Evolutionary conservation across 2,329 filamentous ascomycete genomes (phyloP).

Genomic region (Emergomyces pasteurianus): DNA sequence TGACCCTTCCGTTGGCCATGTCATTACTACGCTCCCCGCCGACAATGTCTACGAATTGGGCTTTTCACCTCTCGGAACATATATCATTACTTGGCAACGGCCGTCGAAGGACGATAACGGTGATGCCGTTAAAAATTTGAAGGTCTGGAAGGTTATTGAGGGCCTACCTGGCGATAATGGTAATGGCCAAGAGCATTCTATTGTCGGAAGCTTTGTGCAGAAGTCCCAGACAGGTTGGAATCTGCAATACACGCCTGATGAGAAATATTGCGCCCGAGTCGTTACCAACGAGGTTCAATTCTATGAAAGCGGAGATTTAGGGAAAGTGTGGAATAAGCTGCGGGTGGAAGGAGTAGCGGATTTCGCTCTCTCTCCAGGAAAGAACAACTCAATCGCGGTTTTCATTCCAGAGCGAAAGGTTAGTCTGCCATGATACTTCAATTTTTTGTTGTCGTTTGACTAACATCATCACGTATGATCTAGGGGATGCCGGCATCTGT

Average conservation of each 20-base stretch:
- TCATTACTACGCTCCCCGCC: conserved; percentile 63
- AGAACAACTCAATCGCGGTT: conserved; percentile 83
- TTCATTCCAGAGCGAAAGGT: conserved; percentile 96
- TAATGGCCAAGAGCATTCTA: conserved; percentile 51
- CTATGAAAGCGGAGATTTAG: conserved; percentile 76
- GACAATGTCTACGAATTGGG: conserved; percentile 85
- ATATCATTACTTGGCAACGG: conserved; percentile 93
- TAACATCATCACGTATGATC: conserved; percentile 2
- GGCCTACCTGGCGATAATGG: conserved; percentile 40
- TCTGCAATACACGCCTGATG: conserved; percentile 88
- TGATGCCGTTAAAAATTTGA: conserved; percentile 89
- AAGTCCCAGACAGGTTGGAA: conserved; percentile 96
- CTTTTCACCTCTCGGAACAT: conserved; percentile 87
- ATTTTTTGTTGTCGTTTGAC: conserved; percentile 10
- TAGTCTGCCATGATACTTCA: conserved; percentile 16
- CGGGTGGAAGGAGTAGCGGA: conserved; percentile 80
- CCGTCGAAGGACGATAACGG: conserved; percentile 85
- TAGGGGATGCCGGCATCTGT: conserved; percentile 87
- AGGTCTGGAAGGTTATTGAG: conserved; percentile 83
- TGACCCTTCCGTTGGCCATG: conserved; percentile 63
- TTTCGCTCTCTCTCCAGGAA: conserved; percentile 80
- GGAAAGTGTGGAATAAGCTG: conserved; percentile 89
- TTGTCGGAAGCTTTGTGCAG: conserved; percentile 84
- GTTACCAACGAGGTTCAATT: conserved; percentile 98
- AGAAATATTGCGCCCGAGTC: conserved; percentile 80